These are phyloP conservation scores for Venturia aucupariae DNA, from an alignment of 2,329 filamentous ascomycete genomes.

Conservation along the genomic window DNA sequence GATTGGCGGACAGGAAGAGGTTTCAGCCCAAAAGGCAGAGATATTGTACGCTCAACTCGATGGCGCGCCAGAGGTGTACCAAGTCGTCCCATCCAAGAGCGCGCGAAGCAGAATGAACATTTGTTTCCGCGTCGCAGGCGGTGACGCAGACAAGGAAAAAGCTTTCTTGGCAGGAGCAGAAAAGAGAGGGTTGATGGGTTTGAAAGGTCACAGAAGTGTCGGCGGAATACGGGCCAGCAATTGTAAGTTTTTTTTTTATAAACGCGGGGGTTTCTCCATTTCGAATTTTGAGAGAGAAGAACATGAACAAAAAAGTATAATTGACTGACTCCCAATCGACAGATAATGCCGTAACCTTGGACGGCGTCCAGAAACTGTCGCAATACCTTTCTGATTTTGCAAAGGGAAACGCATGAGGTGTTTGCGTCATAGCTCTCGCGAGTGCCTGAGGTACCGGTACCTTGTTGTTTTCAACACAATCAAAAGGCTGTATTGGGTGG, in stretches of 20 bases:
- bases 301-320: no score
- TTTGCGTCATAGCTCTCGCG: background rate
- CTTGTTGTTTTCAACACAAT: background rate
- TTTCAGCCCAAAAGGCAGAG: conserved; percentile 65
- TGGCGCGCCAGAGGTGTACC: conserved; percentile 61
- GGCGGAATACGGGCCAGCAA: conserved; percentile 80
- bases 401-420: conserved; percentile 19
- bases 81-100: conserved; percentile 64
- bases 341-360: conserved; percentile 68
- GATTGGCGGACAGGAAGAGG: conserved; percentile 65
- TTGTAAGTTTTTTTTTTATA: no score
- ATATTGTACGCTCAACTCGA: conserved; percentile 73
- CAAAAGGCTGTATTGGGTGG: background rate
- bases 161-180: conserved; percentile 67
- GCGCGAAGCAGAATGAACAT: conserved; percentile 89
- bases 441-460: background rate
- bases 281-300: no score
- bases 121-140: conserved; percentile 69
- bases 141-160: conserved; percentile 64
- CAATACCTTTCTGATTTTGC: conserved; percentile 55
- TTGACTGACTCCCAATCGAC: conserved; percentile 1
- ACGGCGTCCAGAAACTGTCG: conserved; percentile 59
- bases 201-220: conserved; percentile 83
- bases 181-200: conserved; percentile 59
- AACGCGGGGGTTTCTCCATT: background rate